Base-by-base conservation (phyloP, 2,329 filamentous ascomycete species). In the Claviceps humidiphila region DNA sequence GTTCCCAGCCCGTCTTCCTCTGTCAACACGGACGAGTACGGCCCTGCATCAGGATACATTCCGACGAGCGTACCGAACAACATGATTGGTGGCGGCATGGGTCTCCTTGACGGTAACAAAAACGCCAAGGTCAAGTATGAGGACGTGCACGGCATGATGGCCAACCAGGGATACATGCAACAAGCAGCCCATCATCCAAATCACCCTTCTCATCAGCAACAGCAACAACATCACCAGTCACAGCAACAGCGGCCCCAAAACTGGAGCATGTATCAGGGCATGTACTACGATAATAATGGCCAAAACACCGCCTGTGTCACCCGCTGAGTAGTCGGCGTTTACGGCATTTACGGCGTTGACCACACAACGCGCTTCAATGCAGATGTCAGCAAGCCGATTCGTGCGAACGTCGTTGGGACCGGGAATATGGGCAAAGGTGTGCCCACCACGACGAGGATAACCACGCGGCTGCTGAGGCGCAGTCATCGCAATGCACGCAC, bases 1-100 rank as follows among this genome's bases (percentile, higher is more conserved):
- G 74, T 74, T 11, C 76, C 75, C 20, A 78, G 74, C 60, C 75
- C 75, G 17, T 70, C 73, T 3, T 77, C 75, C 2, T 75, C 74
- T 2, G 69, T 66, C 45, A 67, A 66, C 50, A 66, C 68, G 48
- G 73, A 76, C 49, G 74, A 78, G 49, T 75, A 74, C 60, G 68
- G 64, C 54, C 62, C 60, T 51, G 56, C 51, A 48, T 58, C 60
- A 30, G 64, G 58, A 55, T 77, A 76, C 60, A 73, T 76, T 54
- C 71, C 74, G 8, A 74, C 73, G 24, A 76, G 73, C 56, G 69
- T 74, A 20, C 73, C 74, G 16, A 61, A 70, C 20, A 65, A 68
- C 43, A 70, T 76, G 61, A 63, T 75, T 46, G 45, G 52, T 4
- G 24, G 44, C 16, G 26, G 30, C 40, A 39, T 42, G 17, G 41